A percentile compares a stretch with the other conserved stretches of the same genome.
These are phyloP conservation scores for Zychaea mexicana DNA, from an alignment of 371 early-diverging fungal genomes.

Conservation along the genomic window DNA sequence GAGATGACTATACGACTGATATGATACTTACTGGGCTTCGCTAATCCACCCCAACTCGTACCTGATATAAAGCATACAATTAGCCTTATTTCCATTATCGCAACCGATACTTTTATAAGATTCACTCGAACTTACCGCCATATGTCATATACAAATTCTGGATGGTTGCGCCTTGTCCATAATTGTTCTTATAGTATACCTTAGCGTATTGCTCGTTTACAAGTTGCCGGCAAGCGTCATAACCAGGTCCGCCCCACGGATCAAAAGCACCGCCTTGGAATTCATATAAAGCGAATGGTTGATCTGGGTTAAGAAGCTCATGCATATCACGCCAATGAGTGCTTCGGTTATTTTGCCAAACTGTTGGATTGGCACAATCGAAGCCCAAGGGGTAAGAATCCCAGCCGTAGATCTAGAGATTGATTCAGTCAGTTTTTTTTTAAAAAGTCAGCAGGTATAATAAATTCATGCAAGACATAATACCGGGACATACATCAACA, in stretches of 20 bases:
- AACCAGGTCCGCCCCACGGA: slow-evolving; percentile 17
- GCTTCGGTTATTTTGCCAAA: slow-evolving; percentile 6
- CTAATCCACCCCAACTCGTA: slow-evolving; percentile 22
- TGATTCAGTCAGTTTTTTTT: no score
- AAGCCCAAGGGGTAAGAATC: slow-evolving; percentile 13
- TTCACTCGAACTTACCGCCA: neutral
- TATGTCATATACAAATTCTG: slow-evolving; percentile 18
- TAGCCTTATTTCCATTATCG: no score
- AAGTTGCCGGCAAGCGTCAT: slow-evolving; percentile 8
- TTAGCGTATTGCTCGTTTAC: slow-evolving; percentile 16
- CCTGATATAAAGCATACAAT: no score
- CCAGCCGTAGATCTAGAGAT: slow-evolving; percentile 6
- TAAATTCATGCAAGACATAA: no score
- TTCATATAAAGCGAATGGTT: slow-evolving; percentile 17
- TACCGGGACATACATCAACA: slow-evolving; percentile 14
- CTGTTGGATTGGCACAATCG: slow-evolving; percentile 14
- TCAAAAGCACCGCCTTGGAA: slow-evolving; percentile 19
- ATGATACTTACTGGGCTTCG: slow-evolving; percentile 7
- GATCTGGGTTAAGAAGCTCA: slow-evolving; percentile 1
- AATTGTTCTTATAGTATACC: slow-evolving; percentile 18
- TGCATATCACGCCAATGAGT: slow-evolving; percentile 6
- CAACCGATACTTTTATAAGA: no score
- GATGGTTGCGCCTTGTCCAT: slow-evolving; percentile 17
- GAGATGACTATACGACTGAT: no score
- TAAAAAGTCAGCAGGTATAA: no score